Evolutionary conservation across 768 basidiomycete genomes (phyloP).

Genomic region (Postia placenta): DNA sequence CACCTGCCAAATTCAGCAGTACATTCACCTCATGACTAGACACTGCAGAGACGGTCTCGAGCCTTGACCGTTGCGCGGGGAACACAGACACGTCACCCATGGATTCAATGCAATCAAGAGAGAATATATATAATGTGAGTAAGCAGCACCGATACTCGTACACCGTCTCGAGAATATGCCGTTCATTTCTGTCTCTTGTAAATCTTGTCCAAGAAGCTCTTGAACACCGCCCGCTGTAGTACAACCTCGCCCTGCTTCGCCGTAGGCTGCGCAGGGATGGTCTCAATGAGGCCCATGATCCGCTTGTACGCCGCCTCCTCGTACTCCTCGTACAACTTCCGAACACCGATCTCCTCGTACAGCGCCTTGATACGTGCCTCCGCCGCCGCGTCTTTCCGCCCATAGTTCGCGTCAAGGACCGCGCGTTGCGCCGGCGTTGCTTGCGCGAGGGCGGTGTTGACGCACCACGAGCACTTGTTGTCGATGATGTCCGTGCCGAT

Average conservation of each 20-base stretch:
- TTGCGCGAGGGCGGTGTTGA: constrained; percentile 75
- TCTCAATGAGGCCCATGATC: constrained; percentile 64
- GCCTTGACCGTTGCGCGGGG: no score
- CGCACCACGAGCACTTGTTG: constrained; percentile 97
- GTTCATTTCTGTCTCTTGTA: constrained; percentile 48
- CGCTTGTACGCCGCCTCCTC: constrained; percentile 68
- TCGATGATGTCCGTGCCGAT: constrained; percentile 97
- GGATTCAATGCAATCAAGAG: no score
- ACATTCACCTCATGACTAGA: no score
- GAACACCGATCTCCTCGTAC: constrained; percentile 65
- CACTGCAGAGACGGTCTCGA: no score
- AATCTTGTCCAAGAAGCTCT: constrained; percentile 85
- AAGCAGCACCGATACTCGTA: no score
- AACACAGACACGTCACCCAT: no score
- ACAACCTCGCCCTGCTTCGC: constrained; percentile 28
- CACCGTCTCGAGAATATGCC: no score
- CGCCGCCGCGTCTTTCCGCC: constrained; percentile 45
- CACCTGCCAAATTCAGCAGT: no score
- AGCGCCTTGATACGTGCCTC: constrained; percentile 63
- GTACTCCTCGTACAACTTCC: constrained; percentile 65
- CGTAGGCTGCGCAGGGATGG: constrained; percentile 53
- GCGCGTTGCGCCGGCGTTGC: constrained; percentile 50
- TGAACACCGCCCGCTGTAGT: constrained; percentile 67
- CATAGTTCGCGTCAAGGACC: constrained; percentile 64
- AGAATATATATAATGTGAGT: no score